Evolutionary conservation across 75 land plant species (phyloP).

Genomic region (Pseudotsuga menziesii): DNA sequence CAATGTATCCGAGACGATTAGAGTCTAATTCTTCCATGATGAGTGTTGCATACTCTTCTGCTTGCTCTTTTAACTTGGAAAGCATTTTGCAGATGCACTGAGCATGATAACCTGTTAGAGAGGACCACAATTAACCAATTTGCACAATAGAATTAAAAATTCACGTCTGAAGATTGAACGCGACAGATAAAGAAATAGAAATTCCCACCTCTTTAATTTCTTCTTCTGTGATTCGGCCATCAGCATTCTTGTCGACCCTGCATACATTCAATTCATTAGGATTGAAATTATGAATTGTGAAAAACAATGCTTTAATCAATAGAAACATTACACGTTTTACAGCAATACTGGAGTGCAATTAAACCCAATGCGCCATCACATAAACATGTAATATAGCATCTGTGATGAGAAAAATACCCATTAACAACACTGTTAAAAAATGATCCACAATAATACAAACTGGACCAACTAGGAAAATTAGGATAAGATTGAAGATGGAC

Average conservation of each 20-base stretch:
- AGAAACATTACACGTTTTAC: background rate
- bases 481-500: too few species aligned
- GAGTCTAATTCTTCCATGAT: too few species aligned
- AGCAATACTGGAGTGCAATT: background rate
- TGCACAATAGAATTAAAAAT: background rate
- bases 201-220: constrained; percentile 76
- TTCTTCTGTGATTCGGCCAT: constrained; percentile 71
- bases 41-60: too few species aligned
- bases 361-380: background rate
- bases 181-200: background rate
- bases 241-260: constrained; percentile 90
- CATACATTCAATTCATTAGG: background rate
- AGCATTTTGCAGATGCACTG: constrained; percentile 56
- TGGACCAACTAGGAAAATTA: too few species aligned
- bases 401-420: too few species aligned
- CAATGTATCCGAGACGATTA: too few species aligned
- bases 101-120: constrained; percentile 34
- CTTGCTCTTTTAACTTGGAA: too few species aligned
- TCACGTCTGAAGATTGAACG: background rate
- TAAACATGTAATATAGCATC: too few species aligned
- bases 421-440: too few species aligned
- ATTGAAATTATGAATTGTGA: background rate
- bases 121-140: background rate
- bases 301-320: background rate
- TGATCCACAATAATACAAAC: too few species aligned